Evolutionary conservation across 768 basidiomycete genomes (phyloP), one percentile per base, ranked within the genome.

Genomic region (Pleurotus ostreatus): DNA sequence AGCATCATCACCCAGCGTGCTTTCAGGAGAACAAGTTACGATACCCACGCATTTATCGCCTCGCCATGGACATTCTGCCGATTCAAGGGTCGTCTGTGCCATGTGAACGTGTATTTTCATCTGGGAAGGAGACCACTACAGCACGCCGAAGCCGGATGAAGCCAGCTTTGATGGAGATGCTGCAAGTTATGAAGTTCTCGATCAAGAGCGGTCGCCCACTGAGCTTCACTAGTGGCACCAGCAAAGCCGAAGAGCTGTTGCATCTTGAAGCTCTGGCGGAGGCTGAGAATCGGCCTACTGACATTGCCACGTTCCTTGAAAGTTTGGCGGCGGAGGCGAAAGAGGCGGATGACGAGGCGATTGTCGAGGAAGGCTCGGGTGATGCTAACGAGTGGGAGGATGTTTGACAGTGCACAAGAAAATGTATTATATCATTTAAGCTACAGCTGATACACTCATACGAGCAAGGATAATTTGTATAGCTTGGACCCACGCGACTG

Each of bases 61-160:
- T 65, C 39, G 68, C 70, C 0, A 62, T 70, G 55, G 71, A 73
- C 46, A 51, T 65, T 18, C 60, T 73, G 1, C 65, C 68, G 0
- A 67, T 70, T 16, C 71, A 71, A 48, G 71, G 62, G 11, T 71
- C 70, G 11, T 58, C 70, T 9, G 71, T 72, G 0, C 69, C 68
- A 20, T 72, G 65, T 46, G 70, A 73, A 23, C 55, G 59, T 0
- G 62, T 70, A 2, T 72, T 70, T 45, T 69, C 69, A 4, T 71
- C 69, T 1, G 60, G 46, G 2, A 68, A 65, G 46, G 68, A 69
- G 59, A 72, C 69, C 0, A 67, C 60, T 15, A 65, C 70, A 6
- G 43, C 37, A 7, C 62, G 65, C 18, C 63, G 66, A 6, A 69
- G 61, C 26, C 53, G 62, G 3, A 63, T 70, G 9, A 57, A 44